phyloP scores from a whole-genome alignment of 805 yeast species.

The Debaryomyces maramus region DNA sequence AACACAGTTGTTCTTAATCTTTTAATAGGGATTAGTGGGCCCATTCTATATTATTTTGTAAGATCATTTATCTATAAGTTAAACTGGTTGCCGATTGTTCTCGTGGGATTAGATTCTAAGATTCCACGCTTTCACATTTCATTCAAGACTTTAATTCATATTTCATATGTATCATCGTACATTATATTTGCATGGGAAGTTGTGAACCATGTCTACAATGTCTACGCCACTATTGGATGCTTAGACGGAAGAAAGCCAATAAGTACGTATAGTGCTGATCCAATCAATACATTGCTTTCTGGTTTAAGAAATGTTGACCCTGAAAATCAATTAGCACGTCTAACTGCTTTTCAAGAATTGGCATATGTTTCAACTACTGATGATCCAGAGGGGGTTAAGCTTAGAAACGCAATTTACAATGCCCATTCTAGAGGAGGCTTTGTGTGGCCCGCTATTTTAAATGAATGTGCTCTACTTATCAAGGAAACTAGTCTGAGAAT shows the following conservation, averaged over 20 bases:
- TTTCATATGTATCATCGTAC: constrained; percentile 34
- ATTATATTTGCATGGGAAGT: constrained; percentile 51
- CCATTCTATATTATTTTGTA: constrained; percentile 40
- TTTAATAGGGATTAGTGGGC: constrained; percentile 27
- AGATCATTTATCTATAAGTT: constrained; percentile 44
- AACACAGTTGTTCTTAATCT: constrained; percentile 36
- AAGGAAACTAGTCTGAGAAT: constrained; percentile 47
- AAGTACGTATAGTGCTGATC: constrained; percentile 58
- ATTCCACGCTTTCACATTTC: constrained; percentile 42
- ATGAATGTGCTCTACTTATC: constrained; percentile 59
- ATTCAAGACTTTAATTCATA: constrained; percentile 25
- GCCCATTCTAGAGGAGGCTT: constrained; percentile 45
- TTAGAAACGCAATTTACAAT: constrained; percentile 55
- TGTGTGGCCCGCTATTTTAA: constrained; percentile 59
- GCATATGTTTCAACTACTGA: constrained; percentile 59
- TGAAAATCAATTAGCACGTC: constrained; percentile 32
- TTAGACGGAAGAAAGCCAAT: constrained; percentile 64
- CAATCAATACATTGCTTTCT: constrained; percentile 59
- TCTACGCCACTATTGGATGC: constrained; percentile 72
- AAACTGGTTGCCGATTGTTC: constrained; percentile 27
- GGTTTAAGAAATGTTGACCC: constrained; percentile 58
- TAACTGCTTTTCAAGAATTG: constrained; percentile 76
- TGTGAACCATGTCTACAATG: constrained; percentile 57
- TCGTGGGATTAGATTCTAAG: constrained; percentile 36
- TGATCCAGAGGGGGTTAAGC: constrained; percentile 39